phyloP scores from a whole-genome alignment of 352 stramenopile genomes.

The Phytophthora aleatoria region DNA sequence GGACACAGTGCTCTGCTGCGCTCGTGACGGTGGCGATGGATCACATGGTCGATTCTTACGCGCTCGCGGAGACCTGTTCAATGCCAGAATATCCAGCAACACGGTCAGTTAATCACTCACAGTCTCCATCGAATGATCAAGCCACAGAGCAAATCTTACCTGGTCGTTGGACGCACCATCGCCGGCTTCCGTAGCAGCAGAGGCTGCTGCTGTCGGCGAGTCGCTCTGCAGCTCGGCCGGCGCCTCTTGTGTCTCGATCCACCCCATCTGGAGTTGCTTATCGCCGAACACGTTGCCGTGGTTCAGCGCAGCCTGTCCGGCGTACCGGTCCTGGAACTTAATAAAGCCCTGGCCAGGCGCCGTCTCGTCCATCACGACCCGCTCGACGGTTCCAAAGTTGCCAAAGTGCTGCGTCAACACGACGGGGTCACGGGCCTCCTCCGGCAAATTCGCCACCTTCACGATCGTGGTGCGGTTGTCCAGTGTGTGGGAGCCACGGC shows the following conservation, averaged over 20 bases:
- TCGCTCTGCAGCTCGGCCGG: constrained; percentile 46
- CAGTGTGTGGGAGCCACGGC: constrained; percentile 61
- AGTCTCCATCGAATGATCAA: constrained; percentile 21
- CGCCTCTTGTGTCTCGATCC: constrained; percentile 66
- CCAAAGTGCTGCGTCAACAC: constrained; percentile 88
- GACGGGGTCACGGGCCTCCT: constrained; percentile 74
- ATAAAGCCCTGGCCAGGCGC: constrained; percentile 61
- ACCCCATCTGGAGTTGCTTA: constrained; percentile 62
- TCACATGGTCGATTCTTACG: constrained; percentile 24
- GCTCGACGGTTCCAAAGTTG: constrained; percentile 82
- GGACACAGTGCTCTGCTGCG: neutral
- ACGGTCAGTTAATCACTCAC: constrained; percentile 20
- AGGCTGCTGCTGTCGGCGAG: constrained; percentile 17
- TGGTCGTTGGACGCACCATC: constrained; percentile 23
- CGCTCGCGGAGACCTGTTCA: constrained; percentile 34
- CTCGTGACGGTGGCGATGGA: constrained; percentile 14
- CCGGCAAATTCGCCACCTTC: constrained; percentile 73
- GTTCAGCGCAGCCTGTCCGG: constrained; percentile 64
- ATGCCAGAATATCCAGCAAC: constrained; percentile 17
- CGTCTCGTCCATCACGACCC: constrained; percentile 66
- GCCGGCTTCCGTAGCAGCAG: constrained; percentile 13
- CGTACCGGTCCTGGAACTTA: constrained; percentile 86
- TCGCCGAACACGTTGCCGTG: constrained; percentile 67
- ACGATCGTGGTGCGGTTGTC: constrained; percentile 89
- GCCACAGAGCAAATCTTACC: constrained; percentile 28